Base-by-base conservation (phyloP, 2,329 filamentous ascomycete species). In the Clarireedia hainanense region DNA sequence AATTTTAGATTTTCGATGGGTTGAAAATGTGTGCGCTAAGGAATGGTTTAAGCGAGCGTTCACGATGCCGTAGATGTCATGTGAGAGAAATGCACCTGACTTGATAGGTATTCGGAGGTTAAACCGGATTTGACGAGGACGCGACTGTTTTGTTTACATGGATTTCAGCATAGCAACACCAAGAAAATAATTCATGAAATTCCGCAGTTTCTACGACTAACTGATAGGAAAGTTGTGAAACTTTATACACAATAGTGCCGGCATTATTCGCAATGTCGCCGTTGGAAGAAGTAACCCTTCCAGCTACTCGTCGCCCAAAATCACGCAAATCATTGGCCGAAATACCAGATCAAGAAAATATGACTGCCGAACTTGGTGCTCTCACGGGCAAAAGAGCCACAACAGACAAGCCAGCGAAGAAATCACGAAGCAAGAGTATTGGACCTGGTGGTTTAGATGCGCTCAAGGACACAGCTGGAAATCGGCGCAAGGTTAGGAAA, bases 351-450 rank as follows among this genome's bases (percentile, higher is more conserved):
- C 91, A 90, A 71, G 89, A 95, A 69, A 95, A 95, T 76, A 79
- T 81, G 67, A 88, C 85, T 3, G 73, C 85, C 45, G 85, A 89
- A 63, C 70, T 87, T 56, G 79, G 76, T 58, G 77, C 79, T 61
- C 56, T 69, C 47, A 58, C 55, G 26, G 58, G 55, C 26, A 69
- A 69, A 52, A 64, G 58, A 46, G 43, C 62, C 23, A 30, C 57
- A 6, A 45, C 60, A n/a, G 58, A 57, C 6, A 65, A 64, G 49
- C 45, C 60, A 9, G 52, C 60, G 42, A 80, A 79, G 74, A 92
- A 91, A 73, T 88, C 86, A 57, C 85, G 94, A 62, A 96, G 92
- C 73, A 97, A 96, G 76, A 97, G 92, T 73, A 85, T 99, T 63
- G 94, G 94, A 2, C 92, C 94, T 15, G 94, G 92, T 50, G 91